Evolutionary conservation across 2,329 filamentous ascomycete species (phyloP), one percentile per base, ranked within the genome.

Genomic region (Lachnellula hyalina): DNA sequence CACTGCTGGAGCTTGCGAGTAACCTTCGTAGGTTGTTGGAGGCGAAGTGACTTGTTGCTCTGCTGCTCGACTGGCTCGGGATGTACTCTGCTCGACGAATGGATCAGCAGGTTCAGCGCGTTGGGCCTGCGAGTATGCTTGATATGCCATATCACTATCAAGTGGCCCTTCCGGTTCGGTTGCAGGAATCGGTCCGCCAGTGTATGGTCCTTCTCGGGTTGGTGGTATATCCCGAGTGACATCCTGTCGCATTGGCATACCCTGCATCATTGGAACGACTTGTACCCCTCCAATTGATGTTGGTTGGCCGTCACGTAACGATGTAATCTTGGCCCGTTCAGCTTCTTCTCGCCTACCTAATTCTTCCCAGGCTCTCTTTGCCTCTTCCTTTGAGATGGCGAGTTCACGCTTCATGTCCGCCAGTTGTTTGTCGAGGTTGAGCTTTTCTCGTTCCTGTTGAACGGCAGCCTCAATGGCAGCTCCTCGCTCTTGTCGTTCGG

Each of bases 281-380:
- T 96, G 92, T 12, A 97, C 90, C 42, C 93, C 93, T 48, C 92
- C 91, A 8, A 99, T 89, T 48, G 95, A 78, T 1, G 91, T 96
- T 14, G 93, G 89, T 57, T 91, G 85, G 6, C 94, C 94, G 59
- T 89, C 87, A 65, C 94, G 86, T 23, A 99, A 76, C n/a, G 90
- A 91, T 28, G 84, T 79, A 1, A 89, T 94, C 46, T 90, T 83
- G 60, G 96, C 92, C 5, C 93, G 84, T 71, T 96, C 93, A 72
- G 95, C 90, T 68, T 96, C 90, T 71, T 97, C 94, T 50, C 91
- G 84, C 50, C 93, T 83, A 23, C 94, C 94, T 1, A 99, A 82
- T 72, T 97, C 94, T 74, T 99, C 94, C 94, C 94, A 99, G 1
- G 94, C 94, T 54, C 94, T 84, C 36, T 93, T 85, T 8, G 94